Percentiles rank a stretch among this genome's conserved stretches.
Conservation (phyloP, 768 basidiomycete genomes). For the Phylloporus sp. region DNA sequence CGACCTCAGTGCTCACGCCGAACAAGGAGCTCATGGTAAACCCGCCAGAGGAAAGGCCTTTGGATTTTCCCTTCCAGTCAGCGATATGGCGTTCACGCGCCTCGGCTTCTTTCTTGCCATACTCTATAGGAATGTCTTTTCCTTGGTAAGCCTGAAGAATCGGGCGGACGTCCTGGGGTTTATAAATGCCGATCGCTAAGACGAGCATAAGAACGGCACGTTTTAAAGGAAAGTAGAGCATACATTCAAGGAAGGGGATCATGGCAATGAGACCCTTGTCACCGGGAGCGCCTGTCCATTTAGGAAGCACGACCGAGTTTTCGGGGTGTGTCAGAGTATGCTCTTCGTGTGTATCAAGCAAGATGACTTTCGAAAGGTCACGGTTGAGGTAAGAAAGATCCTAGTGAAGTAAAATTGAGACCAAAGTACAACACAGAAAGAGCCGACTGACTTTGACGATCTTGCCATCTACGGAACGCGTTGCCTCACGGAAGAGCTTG, state of each 20-base stretch:
- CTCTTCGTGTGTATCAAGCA: constrained; percentile 80
- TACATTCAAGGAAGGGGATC: constrained; percentile 96
- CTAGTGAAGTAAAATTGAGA: constrained; percentile 31
- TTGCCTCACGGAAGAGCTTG: constrained; percentile 89
- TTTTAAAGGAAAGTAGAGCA: constrained; percentile 15
- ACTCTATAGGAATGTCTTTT: constrained; percentile 86
- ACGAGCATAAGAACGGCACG: neutral
- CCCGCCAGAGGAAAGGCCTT: constrained; percentile 33
- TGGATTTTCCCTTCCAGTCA: constrained; percentile 63
- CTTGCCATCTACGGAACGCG: constrained; percentile 73
- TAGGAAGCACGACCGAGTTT: constrained; percentile 77
- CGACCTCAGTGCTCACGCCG: constrained; percentile 31
- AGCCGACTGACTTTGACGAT: constrained; percentile 67
- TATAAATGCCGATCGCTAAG: constrained; percentile 88
- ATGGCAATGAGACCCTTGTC: constrained; percentile 80
- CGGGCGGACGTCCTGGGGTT: constrained; percentile 79
- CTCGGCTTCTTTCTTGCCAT: constrained; percentile 82
- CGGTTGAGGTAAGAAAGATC: constrained; percentile 95
- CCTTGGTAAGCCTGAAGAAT: constrained; percentile 81
- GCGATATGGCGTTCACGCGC: constrained; percentile 71
- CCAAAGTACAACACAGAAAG: neutral
- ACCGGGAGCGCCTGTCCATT: constrained; percentile 79
- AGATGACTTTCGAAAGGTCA: constrained; percentile 82
- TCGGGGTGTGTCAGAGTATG: constrained; percentile 79
- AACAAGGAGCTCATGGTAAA: constrained; percentile 46